Base-by-base conservation (phyloP, 371 early-diverging fungal genomes). In the Mortierella sp. region DNA sequence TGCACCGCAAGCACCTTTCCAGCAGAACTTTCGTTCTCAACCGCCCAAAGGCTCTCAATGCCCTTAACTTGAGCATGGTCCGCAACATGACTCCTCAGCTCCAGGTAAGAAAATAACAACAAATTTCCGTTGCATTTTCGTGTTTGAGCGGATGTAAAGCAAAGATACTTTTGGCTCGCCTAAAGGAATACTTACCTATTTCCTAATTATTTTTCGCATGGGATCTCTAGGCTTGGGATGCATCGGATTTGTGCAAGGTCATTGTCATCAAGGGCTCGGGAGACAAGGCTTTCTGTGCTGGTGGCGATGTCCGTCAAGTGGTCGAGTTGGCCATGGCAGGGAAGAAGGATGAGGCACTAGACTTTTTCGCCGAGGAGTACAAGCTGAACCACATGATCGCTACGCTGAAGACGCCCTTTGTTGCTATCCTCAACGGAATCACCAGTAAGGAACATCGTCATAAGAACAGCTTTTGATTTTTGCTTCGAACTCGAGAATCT, bases 281-380 rank as follows among this genome's bases (percentile, higher is more conserved):
- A 59, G 86, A 85, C 34, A 86, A 86, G 59, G 97, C 94, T 3
- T 97, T 97, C 79, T 99, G 98, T 80, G 96, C 99, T 26, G 99
- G 99, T 31, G 99, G 98, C 34, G 99, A 99, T 78, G 96, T 99
- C 7, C 94, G 93, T 73, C 70, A 61, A 8, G 73, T 80, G 4
- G 71, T 73, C 26, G 67, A 79, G 55, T 48, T 70, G n/a, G 70
- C 79, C 17, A 6, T 43, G 14, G 27, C 44, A 32, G 63, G 54
- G 41, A 70, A 69, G 64, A 61, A 63, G 51, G 83, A 64, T 5
- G 86, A 86, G 9, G 92, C 94, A 4, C 60, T 93, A 56, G 79
- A 84, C 60, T 97, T 97, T 73, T 96, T 97, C 78, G 88, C 91
- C 67, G 92, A 94, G 60, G 97, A 99, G 82, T 97, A 94, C 80